Percentiles rank a stretch among this genome's conserved stretches.
phyloP scores from a whole-genome alignment of 768 basidiomycete genomes.

The Obba rivulosa region DNA sequence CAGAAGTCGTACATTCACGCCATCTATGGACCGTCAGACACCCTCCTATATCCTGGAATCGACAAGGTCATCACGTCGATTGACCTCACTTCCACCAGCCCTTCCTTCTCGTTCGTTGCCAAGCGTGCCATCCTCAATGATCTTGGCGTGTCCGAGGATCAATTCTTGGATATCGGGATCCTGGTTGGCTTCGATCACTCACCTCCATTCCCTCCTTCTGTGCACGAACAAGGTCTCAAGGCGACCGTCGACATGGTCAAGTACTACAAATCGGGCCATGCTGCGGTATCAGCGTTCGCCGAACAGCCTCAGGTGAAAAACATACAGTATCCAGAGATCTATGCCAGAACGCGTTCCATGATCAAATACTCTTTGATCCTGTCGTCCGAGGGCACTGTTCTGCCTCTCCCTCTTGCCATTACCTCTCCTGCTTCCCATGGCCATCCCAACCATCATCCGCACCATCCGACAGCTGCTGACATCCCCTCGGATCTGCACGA shows the following conservation, averaged over 20 bases:
- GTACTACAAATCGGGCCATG: constrained; percentile 86
- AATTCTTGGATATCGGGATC: constrained; percentile 92
- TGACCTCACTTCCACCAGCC: constrained; percentile 62
- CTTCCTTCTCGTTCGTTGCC: constrained; percentile 79
- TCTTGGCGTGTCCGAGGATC: constrained; percentile 70
- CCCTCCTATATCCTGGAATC: constrained; percentile 80
- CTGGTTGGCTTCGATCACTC: constrained; percentile 86
- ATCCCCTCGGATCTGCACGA: constrained; percentile 90
- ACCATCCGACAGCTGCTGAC: constrained; percentile 78
- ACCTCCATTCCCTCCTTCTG: constrained; percentile 73
- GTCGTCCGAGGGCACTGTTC: constrained; percentile 76
- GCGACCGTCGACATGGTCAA: constrained; percentile 89
- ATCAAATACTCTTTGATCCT: constrained; percentile 89
- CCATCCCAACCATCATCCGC: constrained; percentile 46
- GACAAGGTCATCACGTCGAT: constrained; percentile 89
- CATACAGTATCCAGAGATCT: constrained; percentile 77
- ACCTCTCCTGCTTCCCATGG: constrained; percentile 41
- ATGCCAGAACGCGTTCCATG: constrained; percentile 85
- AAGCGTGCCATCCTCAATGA: constrained; percentile 70
- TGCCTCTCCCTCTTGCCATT: constrained; percentile 74
- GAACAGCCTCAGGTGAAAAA: constrained; percentile 82
- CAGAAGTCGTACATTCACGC: constrained; percentile 92
- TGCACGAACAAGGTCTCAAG: constrained; percentile 77
- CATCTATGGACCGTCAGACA: constrained; percentile 87
- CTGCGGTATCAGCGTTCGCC: constrained; percentile 67